Evolutionary conservation across 225 moss, liverwort and hornwort species (phyloP).

Genomic region (Bryoerythrophyllum caledonicum): DNA sequence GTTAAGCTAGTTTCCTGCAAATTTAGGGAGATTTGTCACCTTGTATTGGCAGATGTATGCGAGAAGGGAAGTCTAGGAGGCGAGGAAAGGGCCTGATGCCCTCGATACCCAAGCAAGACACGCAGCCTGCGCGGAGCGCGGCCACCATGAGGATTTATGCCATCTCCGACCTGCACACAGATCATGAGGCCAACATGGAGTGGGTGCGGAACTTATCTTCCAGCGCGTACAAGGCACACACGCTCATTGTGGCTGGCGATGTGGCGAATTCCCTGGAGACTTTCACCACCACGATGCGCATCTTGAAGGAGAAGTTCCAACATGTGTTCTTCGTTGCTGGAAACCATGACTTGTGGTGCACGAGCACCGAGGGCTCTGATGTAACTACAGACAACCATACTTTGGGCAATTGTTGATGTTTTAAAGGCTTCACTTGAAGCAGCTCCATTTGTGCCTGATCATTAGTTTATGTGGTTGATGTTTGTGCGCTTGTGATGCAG

Average conservation of each 20-base stretch:
- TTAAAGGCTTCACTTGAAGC: too few species aligned
- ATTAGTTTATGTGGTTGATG: too few species aligned
- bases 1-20: too few species aligned
- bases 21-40: too few species aligned
- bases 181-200: constrained; percentile 73
- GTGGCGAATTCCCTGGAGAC: constrained; percentile 69
- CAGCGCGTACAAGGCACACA: constrained; percentile 49
- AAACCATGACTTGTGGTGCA: constrained; percentile 96
- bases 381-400: constrained; percentile 32
- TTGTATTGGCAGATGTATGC: constrained; percentile 27
- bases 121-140: constrained; percentile 27
- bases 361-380: constrained; percentile 45
- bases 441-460: too few species aligned
- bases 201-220: constrained; percentile 72
- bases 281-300: constrained; percentile 59
- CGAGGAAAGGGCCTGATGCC: constrained; percentile 53
- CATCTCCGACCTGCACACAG: constrained; percentile 87
- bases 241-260: constrained; percentile 85
- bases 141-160: constrained; percentile 70
- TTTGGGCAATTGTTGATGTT: too few species aligned
- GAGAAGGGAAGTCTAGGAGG: constrained; percentile 31
- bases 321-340: constrained; percentile 86
- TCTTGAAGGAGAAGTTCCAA: constrained; percentile 67
- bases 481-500: constrained; percentile 18
- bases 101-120: constrained; percentile 41